phyloP scores from a whole-genome alignment of 345 rosid genomes.

The Gossypium raimondii region DNA sequence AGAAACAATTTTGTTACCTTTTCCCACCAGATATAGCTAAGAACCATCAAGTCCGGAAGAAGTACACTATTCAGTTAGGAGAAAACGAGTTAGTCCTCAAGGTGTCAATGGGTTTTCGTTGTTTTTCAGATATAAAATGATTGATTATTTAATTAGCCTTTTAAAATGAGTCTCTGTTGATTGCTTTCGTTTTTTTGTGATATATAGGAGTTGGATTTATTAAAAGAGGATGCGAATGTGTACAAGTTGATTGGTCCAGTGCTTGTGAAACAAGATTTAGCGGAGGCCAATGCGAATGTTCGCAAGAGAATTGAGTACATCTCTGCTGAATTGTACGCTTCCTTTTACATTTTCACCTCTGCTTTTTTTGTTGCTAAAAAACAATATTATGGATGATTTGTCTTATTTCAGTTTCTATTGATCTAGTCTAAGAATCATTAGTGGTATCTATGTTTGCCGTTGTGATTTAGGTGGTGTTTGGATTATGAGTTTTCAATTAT shows the following conservation, averaged over 20 bases:
- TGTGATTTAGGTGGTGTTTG: background rate
- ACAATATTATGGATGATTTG: background rate
- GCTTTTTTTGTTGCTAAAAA: background rate
- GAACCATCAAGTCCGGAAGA: constrained; percentile 90
- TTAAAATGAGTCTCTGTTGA: background rate
- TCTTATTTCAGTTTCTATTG: background rate
- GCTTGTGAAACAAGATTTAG: constrained; percentile 94
- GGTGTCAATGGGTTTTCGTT: constrained; percentile 31
- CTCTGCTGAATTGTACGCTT: constrained; percentile 77
- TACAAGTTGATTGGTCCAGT: constrained; percentile 95
- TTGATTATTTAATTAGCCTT: background rate
- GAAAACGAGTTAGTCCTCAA: constrained; percentile 96
- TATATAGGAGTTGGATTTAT: constrained; percentile 72
- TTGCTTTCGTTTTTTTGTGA: background rate
- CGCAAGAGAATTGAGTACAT: constrained; percentile 92
- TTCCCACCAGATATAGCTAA: constrained; percentile 58
- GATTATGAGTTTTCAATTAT: background rate
- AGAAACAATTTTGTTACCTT: background rate
- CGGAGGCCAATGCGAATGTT: constrained; percentile 94
- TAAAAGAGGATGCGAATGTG: constrained; percentile 84
- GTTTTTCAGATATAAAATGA: background rate
- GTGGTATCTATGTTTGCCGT: background rate
- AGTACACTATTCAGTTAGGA: constrained; percentile 90
- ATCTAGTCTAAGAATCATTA: background rate
- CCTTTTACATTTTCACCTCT: background rate